These are phyloP conservation scores for Rhodotorula glutinis DNA, from an alignment of 1,284 basidiomycete species.

Conservation along the genomic window DNA sequence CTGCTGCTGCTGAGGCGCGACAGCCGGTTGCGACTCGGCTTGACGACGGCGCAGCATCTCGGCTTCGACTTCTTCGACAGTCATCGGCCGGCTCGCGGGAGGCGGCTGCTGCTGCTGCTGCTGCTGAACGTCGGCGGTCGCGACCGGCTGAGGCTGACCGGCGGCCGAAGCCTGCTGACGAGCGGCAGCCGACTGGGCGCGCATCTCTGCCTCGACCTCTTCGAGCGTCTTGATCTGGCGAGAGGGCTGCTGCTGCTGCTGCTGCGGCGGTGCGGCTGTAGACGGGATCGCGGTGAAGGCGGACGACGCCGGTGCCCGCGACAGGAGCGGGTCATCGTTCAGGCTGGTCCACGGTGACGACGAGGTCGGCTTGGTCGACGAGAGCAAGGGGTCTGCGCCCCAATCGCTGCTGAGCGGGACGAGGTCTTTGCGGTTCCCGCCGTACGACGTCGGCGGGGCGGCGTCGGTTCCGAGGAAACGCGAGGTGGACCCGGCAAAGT, in stretches of 20 bases:
- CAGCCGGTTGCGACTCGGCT: conserved; percentile 2
- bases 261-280: conserved; percentile 19
- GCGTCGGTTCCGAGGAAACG: conserved; percentile 45
- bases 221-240: conserved; percentile 45
- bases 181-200: conserved; percentile 42
- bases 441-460: conserved; percentile 6
- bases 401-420: background rate
- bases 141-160: conserved; percentile 15
- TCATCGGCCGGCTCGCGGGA: conserved; percentile 55
- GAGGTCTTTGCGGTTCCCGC: background rate
- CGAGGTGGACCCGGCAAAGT: conserved; percentile 60
- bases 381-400: conserved; percentile 10
- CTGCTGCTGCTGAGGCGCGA: background rate
- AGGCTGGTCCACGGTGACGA: conserved; percentile 37
- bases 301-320: conserved; percentile 4
- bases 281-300: conserved; percentile 4
- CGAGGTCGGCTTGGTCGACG: conserved; percentile 10
- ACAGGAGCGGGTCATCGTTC: conserved; percentile 40
- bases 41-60: conserved; percentile 61
- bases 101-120: background rate
- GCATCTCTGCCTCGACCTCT: conserved; percentile 50
- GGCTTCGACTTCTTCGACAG: conserved; percentile 88
- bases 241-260: conserved; percentile 15
- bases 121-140: too few relatives aligned
- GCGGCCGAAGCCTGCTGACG: conserved; percentile 42